phyloP scores from a whole-genome alignment of 2,329 filamentous ascomycete species.

The Pseudogymnoascus sp. region DNA sequence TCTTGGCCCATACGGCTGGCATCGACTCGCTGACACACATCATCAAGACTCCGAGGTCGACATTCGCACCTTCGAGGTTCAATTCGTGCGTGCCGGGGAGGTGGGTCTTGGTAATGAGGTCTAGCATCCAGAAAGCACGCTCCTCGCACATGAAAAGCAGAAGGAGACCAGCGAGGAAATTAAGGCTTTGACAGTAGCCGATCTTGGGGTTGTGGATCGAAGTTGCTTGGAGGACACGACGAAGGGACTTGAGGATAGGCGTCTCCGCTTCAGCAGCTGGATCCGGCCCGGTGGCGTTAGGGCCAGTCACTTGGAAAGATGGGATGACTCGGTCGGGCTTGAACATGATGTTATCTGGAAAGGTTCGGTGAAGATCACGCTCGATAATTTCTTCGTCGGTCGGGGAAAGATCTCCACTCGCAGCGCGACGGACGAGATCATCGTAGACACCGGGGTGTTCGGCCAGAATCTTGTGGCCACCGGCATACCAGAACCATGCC shows the following conservation, averaged over 20 bases:
- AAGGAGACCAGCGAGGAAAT: conserved; percentile 85
- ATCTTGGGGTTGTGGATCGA: conserved; percentile 84
- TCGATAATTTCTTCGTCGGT: conserved; percentile 86
- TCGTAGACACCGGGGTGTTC: conserved; percentile 73
- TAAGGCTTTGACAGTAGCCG: conserved; percentile 92
- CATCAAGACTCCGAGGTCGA: conserved; percentile 92
- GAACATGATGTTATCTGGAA: conserved; percentile 88
- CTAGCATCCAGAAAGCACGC: conserved; percentile 85
- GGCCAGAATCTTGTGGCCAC: conserved; percentile 69
- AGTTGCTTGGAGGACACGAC: conserved; percentile 82
- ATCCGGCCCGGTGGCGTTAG: conserved; percentile 28
- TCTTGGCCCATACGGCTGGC: conserved; percentile 78
- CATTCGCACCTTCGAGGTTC: conserved; percentile 83
- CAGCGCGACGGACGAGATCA: conserved; percentile 54
- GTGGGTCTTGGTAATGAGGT: conserved; percentile 82
- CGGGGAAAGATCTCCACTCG: conserved; percentile 52
- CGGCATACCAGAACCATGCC: conserved; percentile 95
- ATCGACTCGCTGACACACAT: conserved; percentile 72
- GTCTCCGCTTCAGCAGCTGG: conserved; percentile 46
- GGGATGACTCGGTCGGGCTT: conserved; percentile 46
- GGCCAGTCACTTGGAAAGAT: conserved; percentile 29
- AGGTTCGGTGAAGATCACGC: conserved; percentile 85
- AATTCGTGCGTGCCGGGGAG: conserved; percentile 88
- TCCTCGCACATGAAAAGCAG: conserved; percentile 86
- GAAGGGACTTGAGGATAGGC: conserved; percentile 69